Base-by-base conservation (phyloP, 2,329 filamentous ascomycete species). In the Mycosphaerelloides madeirae region DNA sequence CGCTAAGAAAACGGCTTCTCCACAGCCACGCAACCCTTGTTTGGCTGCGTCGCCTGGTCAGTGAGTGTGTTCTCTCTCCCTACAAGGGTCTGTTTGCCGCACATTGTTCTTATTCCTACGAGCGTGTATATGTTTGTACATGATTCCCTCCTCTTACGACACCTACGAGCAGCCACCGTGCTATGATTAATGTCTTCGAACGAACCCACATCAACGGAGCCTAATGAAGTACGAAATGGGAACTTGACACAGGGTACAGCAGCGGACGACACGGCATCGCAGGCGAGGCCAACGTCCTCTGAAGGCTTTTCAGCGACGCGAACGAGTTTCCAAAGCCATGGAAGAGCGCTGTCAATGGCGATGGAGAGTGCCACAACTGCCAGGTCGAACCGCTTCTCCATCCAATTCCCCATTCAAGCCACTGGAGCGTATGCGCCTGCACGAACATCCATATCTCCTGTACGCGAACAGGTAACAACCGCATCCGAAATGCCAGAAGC, bases 341-440 rank as follows among this genome's bases (percentile, higher is more conserved):
- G 53, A 19, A 48, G 56, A 38, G 57, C 56, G 13, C 49, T 57
- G 44, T 63, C 60, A 3, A 54, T 49, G 34, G 53, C 54, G 19
- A 49, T 54, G 15, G 54, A 54, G 15, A 43, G 49, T 14, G 44
- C 49, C 31, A 35, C 38, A 38, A 49, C 37, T 31, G 34, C 47
- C 22, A 41, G 59, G 33, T 15, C 49, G n/a, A 75, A 74, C 48
- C 69, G 73, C 43, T 64, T 74, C 44, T 74, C 71, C 15, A 58
- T 75, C 40, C 71, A 70, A 32, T 73, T 75, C 47, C 73, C 73
- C 22, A 68, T 75, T 35, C 69, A 72, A 49, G 65, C 67, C 8
- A 44, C 51, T 29, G 56, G 55, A 48, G 58, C 43, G 33, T 54
- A 43, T 32, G 57, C 56, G 55, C 60, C 65, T 38, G 49, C 63